Base-by-base conservation (phyloP, 1,139 yeast species). In the Taphrina pruni region DNA sequence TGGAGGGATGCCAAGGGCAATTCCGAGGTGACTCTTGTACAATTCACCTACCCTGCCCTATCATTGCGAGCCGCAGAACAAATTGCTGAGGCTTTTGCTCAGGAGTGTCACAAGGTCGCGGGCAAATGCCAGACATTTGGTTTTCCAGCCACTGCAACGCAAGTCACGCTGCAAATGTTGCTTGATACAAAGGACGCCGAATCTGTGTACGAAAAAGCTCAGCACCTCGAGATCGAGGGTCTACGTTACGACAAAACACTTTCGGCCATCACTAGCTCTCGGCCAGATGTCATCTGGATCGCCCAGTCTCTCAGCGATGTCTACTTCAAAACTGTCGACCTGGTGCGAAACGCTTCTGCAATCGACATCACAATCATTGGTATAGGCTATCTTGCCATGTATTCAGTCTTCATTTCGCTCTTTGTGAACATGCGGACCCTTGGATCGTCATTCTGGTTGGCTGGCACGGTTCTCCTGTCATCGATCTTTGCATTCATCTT, bases 401-500 rank as follows among this genome's bases (percentile, higher is more conserved):
- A 91, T 84, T 88, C 90, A 79, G 90, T 97, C 20, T 85, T 94
- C 73, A 80, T 87, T 69, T 87, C 88, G 72, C 85, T 95, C 57
- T 94, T 91, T 75, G 76, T 86, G 71, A 95, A 91, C 74, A 89
- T 94, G 97, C 86, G 86, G 74, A 77, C 78, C 60, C 82, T 88
- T 45, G 97, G 97, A 38, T 91, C 98, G 60, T 89, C 86, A 74
- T 89, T 92, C 75, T 91, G 97, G 96, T 84, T 95, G 72, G 96
- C 91, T 5, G 85, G 91, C 73, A 86, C 97, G 17, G 89, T 96
- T 9, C 78, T 94, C 62, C 81, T 89, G 48, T 88, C 95, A 21
- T 90, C 97, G 3, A 85, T 89, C 46, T 89, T 91, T 80, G 96
- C 97, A 9, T 89, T 94, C 76, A 82, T 93, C 73, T 86, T 90